Base-by-base conservation (phyloP, 352 stramenopile genomes). In the Globisporangium iwayamae region DNA sequence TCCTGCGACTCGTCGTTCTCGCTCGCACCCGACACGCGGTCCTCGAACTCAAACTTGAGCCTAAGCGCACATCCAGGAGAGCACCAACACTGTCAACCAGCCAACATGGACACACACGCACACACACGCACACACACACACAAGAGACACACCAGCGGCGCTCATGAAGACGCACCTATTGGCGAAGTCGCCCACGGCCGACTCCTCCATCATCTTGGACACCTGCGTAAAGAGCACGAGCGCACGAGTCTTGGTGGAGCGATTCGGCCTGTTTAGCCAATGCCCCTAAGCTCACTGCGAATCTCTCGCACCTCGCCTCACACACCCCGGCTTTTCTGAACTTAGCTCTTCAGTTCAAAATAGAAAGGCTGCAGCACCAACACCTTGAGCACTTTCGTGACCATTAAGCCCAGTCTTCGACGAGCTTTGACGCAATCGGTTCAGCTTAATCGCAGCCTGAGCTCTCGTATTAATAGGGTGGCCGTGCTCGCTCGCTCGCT, bases 11-110 rank as follows among this genome's bases (percentile, higher is more conserved):
- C 83, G 34, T 86, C 73, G 11, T 65, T 60, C 46, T 87, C 80
- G 57, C 81, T 86, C 39, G 67, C 71, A 30, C 83, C 67, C 0
- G 81, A 87, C 9, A 68, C 66, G n/a, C 61, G 68, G 25, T 89
- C 80, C 58, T 93, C 82, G 48, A 93, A 93, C 63, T 93, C 79
- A 13, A 79, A 71, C 59, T 87, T 84, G 41, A 87, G 75, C 30
- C 62, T 68, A 18, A 20, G n/a, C 14, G 10, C 47, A 59, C 8
- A 30, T 11, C 7, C 8, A 28, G 10, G 9, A 54, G 16, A 3
- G 18, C 46, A 62, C 66, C 41, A 55, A n/a, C 18, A 25, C 22
- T 25, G 41, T 4, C 46, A 16, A 18, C 60, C 0, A 43, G 22
- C 32, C 32, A 36, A 36, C 32, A 36, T 36, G 32, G 32, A 36